phyloP scores from a whole-genome alignment of 306 rosid species.

The Glycine latifolia region DNA sequence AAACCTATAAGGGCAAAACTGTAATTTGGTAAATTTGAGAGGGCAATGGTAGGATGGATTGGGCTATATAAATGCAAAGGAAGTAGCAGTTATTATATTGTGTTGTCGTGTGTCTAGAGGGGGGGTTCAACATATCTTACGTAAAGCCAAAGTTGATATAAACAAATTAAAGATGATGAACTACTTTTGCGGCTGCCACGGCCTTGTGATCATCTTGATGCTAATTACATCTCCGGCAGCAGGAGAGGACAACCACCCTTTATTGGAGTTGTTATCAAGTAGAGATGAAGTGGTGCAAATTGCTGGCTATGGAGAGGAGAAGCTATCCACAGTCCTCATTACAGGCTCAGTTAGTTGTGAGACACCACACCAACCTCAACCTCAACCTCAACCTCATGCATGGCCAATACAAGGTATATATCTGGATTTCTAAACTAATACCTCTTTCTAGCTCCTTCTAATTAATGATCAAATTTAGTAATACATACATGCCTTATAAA shows the following conservation, averaged over 20 bases:
- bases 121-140: conserved; percentile 34
- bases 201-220: conserved; percentile 38
- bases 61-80: conserved; percentile 35
- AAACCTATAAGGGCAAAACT: conserved; percentile 48
- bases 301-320: conserved; percentile 96
- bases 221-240: conserved; percentile 20
- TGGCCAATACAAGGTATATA: conserved; percentile 78
- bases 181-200: conserved; percentile 62
- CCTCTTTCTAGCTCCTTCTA: conserved; percentile 47
- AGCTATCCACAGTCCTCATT: conserved; percentile 87
- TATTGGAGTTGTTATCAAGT: conserved; percentile 55
- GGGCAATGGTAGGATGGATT: conserved; percentile 3
- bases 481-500: too few species aligned
- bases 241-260: conserved; percentile 30
- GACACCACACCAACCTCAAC: background rate
- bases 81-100: background rate
- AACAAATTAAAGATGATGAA: conserved; percentile 50
- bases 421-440: too few species aligned
- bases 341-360: conserved; percentile 79
- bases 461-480: conserved; percentile 63
- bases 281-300: conserved; percentile 69
- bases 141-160: conserved; percentile 49
- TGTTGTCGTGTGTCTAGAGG: background rate
- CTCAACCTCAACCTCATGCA: conserved; percentile 54
- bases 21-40: conserved; percentile 32